Base-by-base conservation (phyloP, 805 yeast genomes). In the Teunomyces panamensis region DNA sequence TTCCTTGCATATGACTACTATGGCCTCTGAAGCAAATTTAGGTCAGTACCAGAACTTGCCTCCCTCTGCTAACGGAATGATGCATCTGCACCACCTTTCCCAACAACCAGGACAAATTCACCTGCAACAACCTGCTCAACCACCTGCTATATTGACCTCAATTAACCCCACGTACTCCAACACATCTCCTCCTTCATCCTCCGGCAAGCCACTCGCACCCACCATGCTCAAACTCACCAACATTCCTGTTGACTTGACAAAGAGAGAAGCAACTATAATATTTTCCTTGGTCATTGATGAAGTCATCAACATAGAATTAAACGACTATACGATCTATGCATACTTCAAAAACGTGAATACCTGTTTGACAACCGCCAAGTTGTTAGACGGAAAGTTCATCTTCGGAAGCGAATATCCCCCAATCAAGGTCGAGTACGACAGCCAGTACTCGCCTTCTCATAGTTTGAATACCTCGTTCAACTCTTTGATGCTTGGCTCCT, bases 201-300 rank as follows among this genome's bases (percentile, higher is more conserved):
- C 45, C 26, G 35, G 45, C 13, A 51, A 42, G 39, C 55, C 37
- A 11, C 56, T 28, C 24, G 42, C 45, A 28, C 58, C 29, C 55
- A 42, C 46, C 57, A 39, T 59, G 50, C 47, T 57, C 43, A 58
- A 64, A 9, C 54, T 82, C 39, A 73, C 69, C 54, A 84, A 84
- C 57, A 59, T 84, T 9, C 94, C 95, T 7, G 55, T 65, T 3
- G 89, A 87, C 64, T 69, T 86, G 27, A 64, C 87, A 2, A 54
- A 74, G 30, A 77, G 94, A 62, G 95, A 87, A 62, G 83, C 87
- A 2, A 72, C 78, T 43, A 71, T 84, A 11, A 74, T 87, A 6
- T 87, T 87, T 60, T 78, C 92, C 5, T 67, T 87, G 46, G 87
- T 88, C n/a, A 67, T 73, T 51, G 89, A 84, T 55, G 84, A 73